phyloP scores from a whole-genome alignment of 352 stramenopile genomes.

The Pythium volutum region DNA sequence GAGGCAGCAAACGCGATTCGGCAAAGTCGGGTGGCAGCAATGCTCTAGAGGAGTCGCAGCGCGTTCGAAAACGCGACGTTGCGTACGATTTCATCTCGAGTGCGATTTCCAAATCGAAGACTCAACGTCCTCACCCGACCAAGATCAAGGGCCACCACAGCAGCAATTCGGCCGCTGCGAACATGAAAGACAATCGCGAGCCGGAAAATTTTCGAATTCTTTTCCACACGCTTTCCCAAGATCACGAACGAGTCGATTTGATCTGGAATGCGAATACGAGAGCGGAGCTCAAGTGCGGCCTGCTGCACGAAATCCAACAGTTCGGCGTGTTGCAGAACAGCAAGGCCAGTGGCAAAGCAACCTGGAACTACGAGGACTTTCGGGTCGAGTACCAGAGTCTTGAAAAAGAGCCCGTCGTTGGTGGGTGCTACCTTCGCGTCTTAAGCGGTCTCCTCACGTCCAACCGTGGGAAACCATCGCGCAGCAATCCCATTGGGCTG shows the following conservation, averaged over 20 bases:
- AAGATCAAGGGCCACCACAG: slow-evolving; percentile 25
- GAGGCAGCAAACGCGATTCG: slow-evolving; percentile 17
- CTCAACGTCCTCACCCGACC: slow-evolving; percentile 27
- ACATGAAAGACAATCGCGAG: slow-evolving; percentile 20
- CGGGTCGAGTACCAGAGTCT: slow-evolving; percentile 89
- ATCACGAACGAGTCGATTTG: slow-evolving; percentile 90
- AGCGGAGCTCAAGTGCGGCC: slow-evolving; percentile 80
- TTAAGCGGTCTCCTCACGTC: slow-evolving; percentile 33
- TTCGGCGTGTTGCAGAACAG: slow-evolving; percentile 77
- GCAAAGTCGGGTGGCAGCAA: slow-evolving; percentile 5
- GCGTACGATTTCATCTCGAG: slow-evolving; percentile 52
- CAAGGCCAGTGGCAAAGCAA: slow-evolving; percentile 62
- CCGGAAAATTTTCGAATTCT: slow-evolving; percentile 94
- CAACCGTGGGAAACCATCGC: neutral
- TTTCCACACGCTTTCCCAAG: slow-evolving; percentile 92
- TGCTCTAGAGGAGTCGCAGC: slow-evolving; percentile 21
- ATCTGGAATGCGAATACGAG: slow-evolving; percentile 93
- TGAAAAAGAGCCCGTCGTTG: slow-evolving; percentile 82
- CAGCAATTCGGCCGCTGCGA: slow-evolving; percentile 7
- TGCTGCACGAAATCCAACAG: slow-evolving; percentile 82
- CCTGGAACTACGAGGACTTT: slow-evolving; percentile 98
- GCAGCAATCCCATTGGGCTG: slow-evolving; percentile 1
- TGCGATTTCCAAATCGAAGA: slow-evolving; percentile 35
- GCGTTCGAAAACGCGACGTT: slow-evolving; percentile 68
- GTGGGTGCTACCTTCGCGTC: slow-evolving; percentile 87